Evolutionary conservation across 2,329 filamentous ascomycete species (phyloP).

Genomic region (Huntiella bhutanensis): DNA sequence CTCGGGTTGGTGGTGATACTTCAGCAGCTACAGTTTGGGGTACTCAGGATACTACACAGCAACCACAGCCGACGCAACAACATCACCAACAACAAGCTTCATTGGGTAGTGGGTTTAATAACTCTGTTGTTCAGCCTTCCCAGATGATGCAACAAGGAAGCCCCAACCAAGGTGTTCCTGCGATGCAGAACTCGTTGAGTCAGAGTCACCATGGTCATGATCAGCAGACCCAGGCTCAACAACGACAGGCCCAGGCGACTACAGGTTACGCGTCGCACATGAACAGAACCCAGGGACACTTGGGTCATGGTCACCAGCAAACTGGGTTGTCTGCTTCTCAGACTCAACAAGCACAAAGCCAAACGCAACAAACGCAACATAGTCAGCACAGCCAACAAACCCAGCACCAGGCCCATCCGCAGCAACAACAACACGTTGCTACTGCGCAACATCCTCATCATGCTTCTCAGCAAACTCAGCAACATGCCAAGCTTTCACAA

Average conservation of each 20-base stretch:
- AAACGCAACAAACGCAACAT: background rate
- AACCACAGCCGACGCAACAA: background rate
- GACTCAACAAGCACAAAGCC: background rate
- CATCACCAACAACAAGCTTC: slow-evolving; percentile 5
- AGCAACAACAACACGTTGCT: slow-evolving; percentile 1
- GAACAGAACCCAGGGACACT: too few species aligned
- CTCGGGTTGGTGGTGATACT: slow-evolving; percentile 8
- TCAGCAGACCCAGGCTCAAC: slow-evolving; percentile 3
- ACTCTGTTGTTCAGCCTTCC: slow-evolving; percentile 6
- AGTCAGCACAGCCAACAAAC: background rate
- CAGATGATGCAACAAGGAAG: slow-evolving; percentile 9
- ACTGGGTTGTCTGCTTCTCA: background rate
- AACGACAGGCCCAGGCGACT: background rate
- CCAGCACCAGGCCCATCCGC: background rate
- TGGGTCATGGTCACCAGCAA: too few species aligned
- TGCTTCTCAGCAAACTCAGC: background rate
- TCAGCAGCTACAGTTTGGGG: slow-evolving; percentile 3
- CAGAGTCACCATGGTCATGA: slow-evolving; percentile 9
- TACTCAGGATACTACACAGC: background rate
- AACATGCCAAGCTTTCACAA: slow-evolving; percentile 12
- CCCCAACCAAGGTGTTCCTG: slow-evolving; percentile 1
- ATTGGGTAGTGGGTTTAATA: slow-evolving; percentile 4
- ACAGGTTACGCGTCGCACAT: background rate
- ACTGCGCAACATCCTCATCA: slow-evolving; percentile 11
- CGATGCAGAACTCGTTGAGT: slow-evolving; percentile 2